Conservation (phyloP, 2,329 filamentous ascomycete species). For the Aspergillus sp. region DNA sequence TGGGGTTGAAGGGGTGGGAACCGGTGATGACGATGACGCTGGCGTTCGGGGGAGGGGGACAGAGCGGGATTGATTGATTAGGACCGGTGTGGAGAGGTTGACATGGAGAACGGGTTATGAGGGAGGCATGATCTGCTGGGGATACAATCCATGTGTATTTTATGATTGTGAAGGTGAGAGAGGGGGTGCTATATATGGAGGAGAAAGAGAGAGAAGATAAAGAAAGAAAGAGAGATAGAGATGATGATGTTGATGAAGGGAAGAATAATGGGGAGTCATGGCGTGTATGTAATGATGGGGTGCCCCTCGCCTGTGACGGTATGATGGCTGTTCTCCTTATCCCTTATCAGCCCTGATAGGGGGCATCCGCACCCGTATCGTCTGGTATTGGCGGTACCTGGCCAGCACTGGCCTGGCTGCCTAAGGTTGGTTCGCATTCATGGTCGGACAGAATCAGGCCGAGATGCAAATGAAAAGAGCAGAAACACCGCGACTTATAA, state of each 20-base stretch:
- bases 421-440: not conserved
- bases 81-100: slow-evolving; percentile 1
- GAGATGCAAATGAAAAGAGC: not conserved
- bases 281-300: not conserved
- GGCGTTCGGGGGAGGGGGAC: not conserved
- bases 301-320: slow-evolving; percentile 1
- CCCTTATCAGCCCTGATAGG: not conserved
- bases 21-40: slow-evolving; percentile 5
- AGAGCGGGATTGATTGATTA: not conserved
- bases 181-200: not conserved
- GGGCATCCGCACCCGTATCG: not conserved
- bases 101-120: slow-evolving; percentile 8
- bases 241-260: not conserved
- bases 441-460: not conserved
- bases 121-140: slow-evolving; percentile 9
- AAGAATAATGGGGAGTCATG: not conserved
- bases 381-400: not conserved
- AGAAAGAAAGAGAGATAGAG: not conserved
- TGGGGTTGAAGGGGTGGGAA: slow-evolving; percentile 8
- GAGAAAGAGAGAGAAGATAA: not conserved
- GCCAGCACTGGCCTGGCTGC: not conserved
- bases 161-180: not conserved
- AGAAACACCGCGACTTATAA: not conserved
- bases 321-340: not conserved
- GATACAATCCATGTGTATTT: not conserved